Base-by-base conservation (phyloP, 805 yeast species). In the Citeromyces nyonsensis region DNA sequence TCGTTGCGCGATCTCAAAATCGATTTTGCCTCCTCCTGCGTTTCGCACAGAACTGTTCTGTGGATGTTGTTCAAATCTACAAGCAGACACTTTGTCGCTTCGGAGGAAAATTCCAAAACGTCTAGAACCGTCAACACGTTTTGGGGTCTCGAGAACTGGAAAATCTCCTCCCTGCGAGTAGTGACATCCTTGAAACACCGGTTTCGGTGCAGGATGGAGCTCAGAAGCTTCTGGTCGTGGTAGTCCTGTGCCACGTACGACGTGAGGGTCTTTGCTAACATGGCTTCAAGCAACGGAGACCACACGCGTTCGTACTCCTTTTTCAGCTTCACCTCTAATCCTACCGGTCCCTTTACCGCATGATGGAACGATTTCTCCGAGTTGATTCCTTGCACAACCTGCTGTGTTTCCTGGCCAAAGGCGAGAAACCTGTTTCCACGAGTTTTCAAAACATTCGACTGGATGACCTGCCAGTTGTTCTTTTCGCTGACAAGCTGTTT, bases 301-400 rank as follows among this genome's bases (percentile, higher is more conserved):
- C 84, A 86, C 20, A 56, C 48, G 13, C 60, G 52, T 7, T 18
- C 22, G 42, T 52, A 69, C 6, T 64, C 73, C 2, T 54, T 48
- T 43, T 71, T 78, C 10, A 88, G 56, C 4, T 66, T 58, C 3
- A 84, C 58, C 37, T 56, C 54, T 3, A 60, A 40, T 1, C 95
- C 95, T 2, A 88, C 39, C 0, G 98, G 98, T 0, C 97, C 97
- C 11, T 77, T 50, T 0, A 94, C 94, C 25, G 44, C 45, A 2
- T 49, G 43, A 11, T 60, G 61, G 61, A 68, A 74, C 10, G 51
- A 43, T 0, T 40, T 30, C 10, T 56, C 55, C 2, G 47, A 41
- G 18, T 52, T 40, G 5, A 76, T 64, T 4, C 56, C 66, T 3
- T 45, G 40, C 15, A 74, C 41, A 5, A 76, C 10, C 7, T 7